Conservation (phyloP, 495 filamentous ascomycete genomes). For the Xylaria scruposa region DNA sequence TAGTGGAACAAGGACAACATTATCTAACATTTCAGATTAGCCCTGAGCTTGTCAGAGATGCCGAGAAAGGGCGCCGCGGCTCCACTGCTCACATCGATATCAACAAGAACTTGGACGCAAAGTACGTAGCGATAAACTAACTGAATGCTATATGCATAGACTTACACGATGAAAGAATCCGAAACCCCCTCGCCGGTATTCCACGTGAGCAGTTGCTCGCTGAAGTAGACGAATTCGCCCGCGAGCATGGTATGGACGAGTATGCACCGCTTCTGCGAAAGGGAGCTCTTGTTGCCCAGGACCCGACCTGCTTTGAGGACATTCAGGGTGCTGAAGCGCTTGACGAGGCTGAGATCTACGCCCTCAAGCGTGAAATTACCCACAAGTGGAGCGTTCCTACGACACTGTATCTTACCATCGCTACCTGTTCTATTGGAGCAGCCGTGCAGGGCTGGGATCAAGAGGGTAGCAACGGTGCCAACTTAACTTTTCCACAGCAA, state of each 20-base stretch:
- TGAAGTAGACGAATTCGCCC: conserved; percentile 64
- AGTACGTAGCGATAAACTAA: conserved; percentile 43
- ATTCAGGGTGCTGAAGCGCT: conserved; percentile 56
- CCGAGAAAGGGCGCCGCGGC: conserved; percentile 33
- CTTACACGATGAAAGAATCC: conserved; percentile 48
- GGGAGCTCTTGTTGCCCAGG: conserved; percentile 70
- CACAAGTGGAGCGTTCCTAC: conserved; percentile 71
- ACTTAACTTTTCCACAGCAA: conserved; percentile 64
- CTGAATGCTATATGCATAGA: not conserved
- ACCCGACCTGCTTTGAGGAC: conserved; percentile 60
- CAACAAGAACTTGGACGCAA: conserved; percentile 58
- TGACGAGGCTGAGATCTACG: conserved; percentile 58
- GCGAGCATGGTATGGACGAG: conserved; percentile 47
- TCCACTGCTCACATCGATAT: conserved; percentile 51
- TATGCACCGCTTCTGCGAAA: conserved; percentile 59
- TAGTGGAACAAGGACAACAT: not conserved
- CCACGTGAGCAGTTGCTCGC: conserved; percentile 56
- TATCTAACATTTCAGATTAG: conserved; percentile 4
- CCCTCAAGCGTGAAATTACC: conserved; percentile 62
- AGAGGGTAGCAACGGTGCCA: conserved; percentile 77
- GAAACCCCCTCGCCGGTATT: conserved; percentile 67
- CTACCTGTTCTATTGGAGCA: conserved; percentile 73
- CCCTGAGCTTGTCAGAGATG: conserved; percentile 5
- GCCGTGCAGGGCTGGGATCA: conserved; percentile 77
- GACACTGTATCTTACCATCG: conserved; percentile 72